Evolutionary conservation across 2,329 filamentous ascomycete genomes (phyloP).

Genomic region (Zymoseptoria tritici): DNA sequence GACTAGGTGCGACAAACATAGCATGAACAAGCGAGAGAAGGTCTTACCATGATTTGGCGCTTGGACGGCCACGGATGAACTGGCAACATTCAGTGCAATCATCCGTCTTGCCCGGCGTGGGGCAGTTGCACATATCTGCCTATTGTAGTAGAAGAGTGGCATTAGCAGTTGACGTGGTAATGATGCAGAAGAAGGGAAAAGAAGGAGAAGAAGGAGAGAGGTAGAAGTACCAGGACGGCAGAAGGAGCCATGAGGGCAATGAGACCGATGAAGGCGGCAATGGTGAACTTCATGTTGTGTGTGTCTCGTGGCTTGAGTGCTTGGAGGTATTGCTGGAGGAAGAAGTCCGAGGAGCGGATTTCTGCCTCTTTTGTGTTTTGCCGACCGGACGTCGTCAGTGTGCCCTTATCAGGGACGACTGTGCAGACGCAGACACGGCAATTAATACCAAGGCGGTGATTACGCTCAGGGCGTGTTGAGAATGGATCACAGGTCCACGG

Average conservation of each 20-base stretch:
- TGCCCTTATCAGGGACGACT: too few relatives aligned
- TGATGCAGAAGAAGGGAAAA: not conserved
- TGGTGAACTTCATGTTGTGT: not conserved
- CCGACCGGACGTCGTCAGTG: too few relatives aligned
- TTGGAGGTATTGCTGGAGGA: too few relatives aligned
- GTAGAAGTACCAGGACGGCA: not conserved
- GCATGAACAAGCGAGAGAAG: not conserved
- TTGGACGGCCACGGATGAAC: not conserved
- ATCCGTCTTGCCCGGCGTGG: not conserved
- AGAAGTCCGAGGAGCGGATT: too few relatives aligned
- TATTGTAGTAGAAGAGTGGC: not conserved
- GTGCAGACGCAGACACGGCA: too few relatives aligned
- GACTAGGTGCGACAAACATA: not conserved
- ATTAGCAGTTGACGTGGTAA: not conserved
- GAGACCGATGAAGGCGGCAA: not conserved
- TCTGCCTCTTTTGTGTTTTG: too few relatives aligned
- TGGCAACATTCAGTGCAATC: not conserved
- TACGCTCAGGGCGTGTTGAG: too few relatives aligned
- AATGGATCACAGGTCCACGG: too few relatives aligned
- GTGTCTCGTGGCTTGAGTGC: not conserved
- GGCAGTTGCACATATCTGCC: not conserved
- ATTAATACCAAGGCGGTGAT: too few relatives aligned
- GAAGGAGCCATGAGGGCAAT: not conserved
- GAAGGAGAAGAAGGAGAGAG: not conserved
- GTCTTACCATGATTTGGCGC: not conserved